Evolutionary conservation across 2,329 filamentous ascomycete species (phyloP).

Genomic region (Leptographium procerum): DNA sequence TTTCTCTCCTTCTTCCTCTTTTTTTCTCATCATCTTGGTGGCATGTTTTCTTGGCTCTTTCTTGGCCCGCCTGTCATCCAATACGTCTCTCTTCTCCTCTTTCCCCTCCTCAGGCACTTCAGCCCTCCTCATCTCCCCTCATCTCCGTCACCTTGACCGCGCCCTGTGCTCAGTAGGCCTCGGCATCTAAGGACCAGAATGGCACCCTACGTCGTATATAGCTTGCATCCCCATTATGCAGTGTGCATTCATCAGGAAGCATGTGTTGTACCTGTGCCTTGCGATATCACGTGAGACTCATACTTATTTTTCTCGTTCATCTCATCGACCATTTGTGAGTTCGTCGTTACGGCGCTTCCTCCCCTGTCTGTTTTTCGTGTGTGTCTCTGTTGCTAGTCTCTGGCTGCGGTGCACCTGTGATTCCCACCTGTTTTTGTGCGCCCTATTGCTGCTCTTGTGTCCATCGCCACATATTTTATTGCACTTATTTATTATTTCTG

Average conservation of each 20-base stretch:
- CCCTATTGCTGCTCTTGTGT: too few relatives aligned
- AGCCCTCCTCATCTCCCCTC: background rate
- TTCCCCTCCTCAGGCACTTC: background rate
- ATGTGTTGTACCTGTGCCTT: background rate
- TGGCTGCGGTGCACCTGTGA: background rate
- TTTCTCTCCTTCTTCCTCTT: background rate
- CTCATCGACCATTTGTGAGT: too few relatives aligned
- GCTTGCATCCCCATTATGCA: background rate
- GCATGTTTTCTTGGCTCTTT: background rate
- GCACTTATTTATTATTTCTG: too few relatives aligned
- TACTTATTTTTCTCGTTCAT: too few relatives aligned
- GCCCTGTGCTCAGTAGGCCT: background rate
- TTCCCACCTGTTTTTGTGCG: background rate
- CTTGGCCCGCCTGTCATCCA: background rate
- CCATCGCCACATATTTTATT: too few relatives aligned
- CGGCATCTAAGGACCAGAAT: background rate
- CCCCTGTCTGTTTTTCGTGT: too few relatives aligned
- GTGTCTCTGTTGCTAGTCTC: background rate
- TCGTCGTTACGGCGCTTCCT: too few relatives aligned
- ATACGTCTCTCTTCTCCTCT: background rate
- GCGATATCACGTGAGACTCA: background rate
- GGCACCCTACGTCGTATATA: background rate
- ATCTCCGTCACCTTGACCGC: background rate
- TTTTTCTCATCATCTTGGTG: background rate
- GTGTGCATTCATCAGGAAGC: background rate